Evolutionary conservation across 805 yeast species (phyloP), one percentile per base, ranked within the genome.

Genomic region (Yarrowia bubula): DNA sequence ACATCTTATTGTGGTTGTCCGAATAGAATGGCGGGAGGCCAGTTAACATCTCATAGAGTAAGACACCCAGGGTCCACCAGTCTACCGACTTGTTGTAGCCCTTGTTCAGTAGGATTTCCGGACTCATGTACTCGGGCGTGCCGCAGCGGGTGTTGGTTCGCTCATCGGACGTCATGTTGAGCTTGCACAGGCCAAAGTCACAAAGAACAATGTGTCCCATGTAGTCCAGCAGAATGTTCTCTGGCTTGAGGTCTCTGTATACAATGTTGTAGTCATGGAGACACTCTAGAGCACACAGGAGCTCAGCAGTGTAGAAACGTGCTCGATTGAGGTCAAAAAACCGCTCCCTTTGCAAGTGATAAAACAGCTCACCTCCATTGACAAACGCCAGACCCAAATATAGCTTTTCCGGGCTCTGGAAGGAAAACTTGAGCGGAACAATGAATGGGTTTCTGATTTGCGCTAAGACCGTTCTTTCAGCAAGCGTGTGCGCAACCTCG

Each of bases 41-140:
- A 1, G 98, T 92, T 67, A 95, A 80, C 99, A 95, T 95, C 74
- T 93, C 99, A 75, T 91, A 95, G 48, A 95, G 80, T 64, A 95
- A 80, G n/a, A 93, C 92, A 48, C 99, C 99, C 70, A 95, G 80
- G 1, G 99, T 95, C 99, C 99, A 95, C 93, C 97, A 95, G 76
- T 95, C 99, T 31, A 95, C 98, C 10, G 89, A 88, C 75, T 96
- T 86, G 2, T 98, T 92, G 76, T 95, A 95, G 1, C 98, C 98
- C 75, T 90, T 92, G 60, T 95, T 95, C 70, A 92, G 79, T 51
- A 95, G 79, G 70, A 95, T 80, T 76, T 95, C 99, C 0, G 99
- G 99, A 0, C 99, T 98, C 70, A 95, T 80, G 76, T 95, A 95
- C 76, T 95, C 98, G 0, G 98, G 98, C 0, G 99, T 95, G 47